phyloP scores from a whole-genome alignment of 257 asterid genomes.

The Haberlea rhodopensis region DNA sequence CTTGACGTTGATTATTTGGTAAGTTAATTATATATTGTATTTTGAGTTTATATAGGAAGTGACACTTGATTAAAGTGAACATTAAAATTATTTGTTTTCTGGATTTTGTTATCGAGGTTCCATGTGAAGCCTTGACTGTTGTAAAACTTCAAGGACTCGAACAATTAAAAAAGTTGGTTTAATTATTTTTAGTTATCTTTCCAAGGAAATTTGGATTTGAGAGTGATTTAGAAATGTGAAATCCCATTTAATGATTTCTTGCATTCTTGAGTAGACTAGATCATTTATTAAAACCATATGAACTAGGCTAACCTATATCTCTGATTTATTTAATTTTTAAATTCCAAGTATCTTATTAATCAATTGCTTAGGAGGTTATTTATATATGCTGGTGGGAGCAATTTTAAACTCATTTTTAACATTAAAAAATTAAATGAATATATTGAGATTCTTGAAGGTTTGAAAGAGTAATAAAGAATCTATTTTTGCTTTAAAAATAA shows the following conservation, averaged over 20 bases:
- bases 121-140: conserved; percentile 57
- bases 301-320: no score
- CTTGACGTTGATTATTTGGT: background rate
- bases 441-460: no score
- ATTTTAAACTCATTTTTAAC: no score
- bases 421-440: no score
- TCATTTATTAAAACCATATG: no score
- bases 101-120: conserved; percentile 18
- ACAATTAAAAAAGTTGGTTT: conserved; percentile 17
- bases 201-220: conserved; percentile 36
- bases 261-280: background rate
- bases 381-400: no score
- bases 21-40: no score
- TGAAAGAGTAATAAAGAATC: no score
- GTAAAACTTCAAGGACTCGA: conserved; percentile 39
- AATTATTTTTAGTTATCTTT: conserved; percentile 13
- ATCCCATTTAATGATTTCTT: background rate
- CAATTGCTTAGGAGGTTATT: no score
- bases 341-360: no score
- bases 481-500: no score
- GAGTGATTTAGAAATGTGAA: conserved; percentile 11
- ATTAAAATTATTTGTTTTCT: background rate
- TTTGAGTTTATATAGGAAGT: background rate
- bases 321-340: no score
- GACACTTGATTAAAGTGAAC: background rate